Evolutionary conservation across 139 green algal species (phyloP).

Genomic region (Pleodorina starrii): DNA sequence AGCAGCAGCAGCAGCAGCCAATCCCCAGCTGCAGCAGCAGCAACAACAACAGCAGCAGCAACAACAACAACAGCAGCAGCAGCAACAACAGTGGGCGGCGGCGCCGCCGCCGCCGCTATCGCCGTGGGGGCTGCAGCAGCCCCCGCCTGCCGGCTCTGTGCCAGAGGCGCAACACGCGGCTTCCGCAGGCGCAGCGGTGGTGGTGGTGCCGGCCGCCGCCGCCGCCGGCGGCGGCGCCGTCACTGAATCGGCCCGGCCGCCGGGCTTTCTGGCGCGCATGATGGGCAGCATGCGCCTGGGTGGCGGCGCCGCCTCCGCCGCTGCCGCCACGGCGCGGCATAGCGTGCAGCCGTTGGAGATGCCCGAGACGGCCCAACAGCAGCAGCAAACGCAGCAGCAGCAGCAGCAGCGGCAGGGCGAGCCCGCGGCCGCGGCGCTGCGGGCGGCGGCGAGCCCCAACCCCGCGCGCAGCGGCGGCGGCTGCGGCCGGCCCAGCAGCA

Average conservation of each 20-base stretch:
- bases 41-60: neutral
- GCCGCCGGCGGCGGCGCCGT: neutral
- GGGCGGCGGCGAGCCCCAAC: neutral
- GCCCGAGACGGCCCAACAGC: neutral
- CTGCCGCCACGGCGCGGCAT: neutral
- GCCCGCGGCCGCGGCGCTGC: neutral
- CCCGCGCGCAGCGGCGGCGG: too few species aligned
- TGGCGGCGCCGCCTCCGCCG: too few species aligned
- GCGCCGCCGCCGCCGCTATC: neutral
- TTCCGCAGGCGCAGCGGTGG: neutral
- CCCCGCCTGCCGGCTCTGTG: too few species aligned
- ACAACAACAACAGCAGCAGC: neutral
- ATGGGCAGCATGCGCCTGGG: neutral
- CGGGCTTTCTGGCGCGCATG: neutral
- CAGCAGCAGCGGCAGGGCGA: neutral
- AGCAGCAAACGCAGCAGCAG: neutral
- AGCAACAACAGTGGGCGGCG: neutral
- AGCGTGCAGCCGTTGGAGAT: neutral
- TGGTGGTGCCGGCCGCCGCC: neutral
- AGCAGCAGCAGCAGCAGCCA: neutral
- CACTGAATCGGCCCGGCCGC: neutral
- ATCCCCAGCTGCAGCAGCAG: neutral
- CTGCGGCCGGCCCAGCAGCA: neutral
- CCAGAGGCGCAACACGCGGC: neutral
- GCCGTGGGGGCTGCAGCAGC: too few species aligned